Percentiles rank a stretch among this genome's conserved stretches.
These are phyloP conservation scores for Neurospora terricola DNA, from an alignment of 495 filamentous ascomycete genomes.

Conservation along the genomic window DNA sequence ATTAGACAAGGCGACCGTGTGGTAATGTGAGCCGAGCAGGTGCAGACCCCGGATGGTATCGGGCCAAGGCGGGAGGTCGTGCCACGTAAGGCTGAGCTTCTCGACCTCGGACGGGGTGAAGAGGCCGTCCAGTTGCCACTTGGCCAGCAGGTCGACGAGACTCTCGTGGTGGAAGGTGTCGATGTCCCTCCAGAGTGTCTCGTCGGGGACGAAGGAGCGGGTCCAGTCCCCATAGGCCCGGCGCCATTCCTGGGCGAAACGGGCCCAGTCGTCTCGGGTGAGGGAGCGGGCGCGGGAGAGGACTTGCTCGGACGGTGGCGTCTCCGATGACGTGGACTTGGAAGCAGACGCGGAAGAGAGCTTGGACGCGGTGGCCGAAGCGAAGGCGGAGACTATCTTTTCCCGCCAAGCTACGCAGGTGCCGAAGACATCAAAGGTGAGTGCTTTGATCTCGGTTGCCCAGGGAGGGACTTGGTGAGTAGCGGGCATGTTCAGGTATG, in stretches of 20 bases:
- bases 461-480: not conserved
- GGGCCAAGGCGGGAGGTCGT: conserved; percentile 58
- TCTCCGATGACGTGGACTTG: conserved; percentile 23
- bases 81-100: conserved; percentile 55
- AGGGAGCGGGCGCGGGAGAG: conserved; percentile 35
- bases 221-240: conserved; percentile 53
- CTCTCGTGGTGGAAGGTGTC: conserved; percentile 61
- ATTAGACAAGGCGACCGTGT: conserved; percentile 61
- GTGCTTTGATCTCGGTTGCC: conserved; percentile 25
- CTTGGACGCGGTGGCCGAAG: conserved; percentile 35
- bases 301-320: not conserved
- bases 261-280: conserved; percentile 46
- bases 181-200: conserved; percentile 39
- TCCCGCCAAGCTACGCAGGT: conserved; percentile 67
- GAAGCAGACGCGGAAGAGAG: conserved; percentile 29
- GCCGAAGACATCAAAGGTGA: conserved; percentile 61
- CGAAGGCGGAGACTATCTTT: conserved; percentile 46
- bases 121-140: conserved; percentile 44
- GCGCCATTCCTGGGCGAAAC: conserved; percentile 60
- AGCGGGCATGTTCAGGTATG: not conserved
- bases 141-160: conserved; percentile 44
- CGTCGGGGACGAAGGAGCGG: conserved; percentile 37
- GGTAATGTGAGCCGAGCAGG: conserved; percentile 43
- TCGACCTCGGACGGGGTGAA: conserved; percentile 50
- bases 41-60: conserved; percentile 50